Evolutionary conservation across 2,329 filamentous ascomycete genomes (phyloP).

Genomic region (Aaosphaeria arxii): DNA sequence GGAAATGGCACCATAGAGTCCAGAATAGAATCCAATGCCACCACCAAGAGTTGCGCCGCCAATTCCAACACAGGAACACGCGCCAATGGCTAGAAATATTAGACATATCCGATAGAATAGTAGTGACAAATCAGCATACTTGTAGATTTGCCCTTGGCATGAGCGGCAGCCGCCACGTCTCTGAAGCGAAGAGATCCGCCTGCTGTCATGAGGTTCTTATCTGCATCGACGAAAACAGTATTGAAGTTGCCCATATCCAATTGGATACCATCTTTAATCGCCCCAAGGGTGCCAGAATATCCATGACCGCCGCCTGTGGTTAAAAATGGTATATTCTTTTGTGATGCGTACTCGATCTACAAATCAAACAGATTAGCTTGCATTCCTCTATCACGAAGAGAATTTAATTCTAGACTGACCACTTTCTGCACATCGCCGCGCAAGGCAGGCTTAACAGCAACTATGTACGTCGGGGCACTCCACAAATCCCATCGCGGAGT

Average conservation of each 20-base stretch:
- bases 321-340: conserved; percentile 21
- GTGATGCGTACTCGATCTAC: not conserved
- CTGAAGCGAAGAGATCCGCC: conserved; percentile 16
- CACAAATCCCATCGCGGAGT: too few species aligned
- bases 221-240: conserved; percentile 12
- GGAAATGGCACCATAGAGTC: not conserved
- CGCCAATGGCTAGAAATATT: not conserved
- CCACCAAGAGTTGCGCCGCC: not conserved
- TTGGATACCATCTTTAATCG: conserved; percentile 15
- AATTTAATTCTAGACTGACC: too few species aligned
- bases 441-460: too few species aligned
- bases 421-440: not conserved
- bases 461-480: too few species aligned
- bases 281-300: conserved; percentile 12
- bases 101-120: too few species aligned
- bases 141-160: too few species aligned
- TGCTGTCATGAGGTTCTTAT: conserved; percentile 13
- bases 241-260: conserved; percentile 24
- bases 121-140: too few species aligned
- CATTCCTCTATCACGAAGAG: too few species aligned
- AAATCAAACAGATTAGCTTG: too few species aligned
- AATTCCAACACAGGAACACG: not conserved
- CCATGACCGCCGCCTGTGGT: conserved; percentile 30
- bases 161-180: conserved; percentile 1
- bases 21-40: not conserved